Evolutionary conservation across 2,329 filamentous ascomycete genomes (phyloP), one percentile per base, ranked within the genome.

Genomic region (Herpotrichia juniperi): DNA sequence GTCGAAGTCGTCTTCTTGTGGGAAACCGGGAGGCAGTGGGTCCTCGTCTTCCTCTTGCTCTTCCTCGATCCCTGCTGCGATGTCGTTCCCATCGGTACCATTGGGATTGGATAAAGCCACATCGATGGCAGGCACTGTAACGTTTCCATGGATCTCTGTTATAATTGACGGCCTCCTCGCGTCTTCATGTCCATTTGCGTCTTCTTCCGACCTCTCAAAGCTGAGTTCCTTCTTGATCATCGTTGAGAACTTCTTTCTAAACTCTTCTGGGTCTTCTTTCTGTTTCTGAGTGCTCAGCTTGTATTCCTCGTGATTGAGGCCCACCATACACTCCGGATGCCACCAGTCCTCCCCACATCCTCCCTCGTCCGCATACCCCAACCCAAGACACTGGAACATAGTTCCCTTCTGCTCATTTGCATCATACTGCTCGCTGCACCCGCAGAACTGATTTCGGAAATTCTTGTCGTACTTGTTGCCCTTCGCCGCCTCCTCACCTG

Each of bases 271-370:
- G 7, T 45, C 48, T 31, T n/a, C 31, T 16, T 22, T 32, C 26
- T 57, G 46, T 39, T 67, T 68, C 48, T 74, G 59, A 19, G 64
- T 50, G 53, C 57, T 63, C 40, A 72, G 81, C 67, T 88, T 86
- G 58, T 81, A 86, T 86, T 89, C 93, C 53, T 86, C 83, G 10
- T 91, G 84, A 0, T 88, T 86, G 61, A 96, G 77, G 5, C 93
- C 93, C 43, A 96, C 85, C 7, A 97, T 78, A 69, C 93, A 97
- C 56, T 94, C 92, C 0, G 93, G 91, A 76, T 97, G 93, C 82
- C 91, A 97, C 93, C 93, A 97, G 69, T 97, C 93, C 76, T 97
- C 93, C 11, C 93, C 93, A 74, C 93, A 97, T 4, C 93, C 93
- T 14, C 93, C 93, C 1, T 88, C 87, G 60, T 93, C 89, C 11